Base-by-base conservation (phyloP, 495 filamentous ascomycete genomes). In the Podospora didyma region DNA sequence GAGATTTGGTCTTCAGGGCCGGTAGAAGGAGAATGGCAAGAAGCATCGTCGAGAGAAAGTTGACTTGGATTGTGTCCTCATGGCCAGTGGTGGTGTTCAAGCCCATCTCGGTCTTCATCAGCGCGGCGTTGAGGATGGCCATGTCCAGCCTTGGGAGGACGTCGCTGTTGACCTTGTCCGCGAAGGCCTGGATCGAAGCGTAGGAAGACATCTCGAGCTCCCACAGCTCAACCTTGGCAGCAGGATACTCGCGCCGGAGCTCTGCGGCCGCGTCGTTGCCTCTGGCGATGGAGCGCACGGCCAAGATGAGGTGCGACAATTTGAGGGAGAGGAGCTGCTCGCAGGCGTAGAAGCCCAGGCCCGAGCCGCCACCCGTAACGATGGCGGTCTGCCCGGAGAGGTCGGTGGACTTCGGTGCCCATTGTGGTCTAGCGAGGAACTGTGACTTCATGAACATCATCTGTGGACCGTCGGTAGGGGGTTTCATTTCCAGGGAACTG, bases 81-180 rank as follows among this genome's bases (percentile, higher is more conserved):
- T 84, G 79, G 10, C 77, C 78, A 5, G 79, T 83, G 4, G 41
- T 54, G 0, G 61, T 37, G 12, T 62, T 64, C 0, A 49, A 59
- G 3, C 61, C 53, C 50, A 73, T 78, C 7, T 57, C 60, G 3
- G 67, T 16, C n/a, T 67, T 68, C 14, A 34, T 28, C 6, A 79
- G 5, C 5, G 80, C 82, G 9, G 80, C 80, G 60, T 85, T 85
- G 41, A 83, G 73, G 21, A 84, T 70, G 14, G 68, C 75, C 9
- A 79, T 71, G 55, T 85, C 77, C 2, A 85, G 53, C 0, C 76
- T 63, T 4, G 58, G 6, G 0, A 81, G 64, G n/a, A n/a, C n/a
- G 11, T 68, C 51, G 35, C 26, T 61, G 1, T 73, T 67, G 12
- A 65, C 67, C 5, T 66, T 72, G 0, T 62, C 56, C 3, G 64